Conservation (phyloP, 495 filamentous ascomycete species). For the Copromyces sp. region DNA sequence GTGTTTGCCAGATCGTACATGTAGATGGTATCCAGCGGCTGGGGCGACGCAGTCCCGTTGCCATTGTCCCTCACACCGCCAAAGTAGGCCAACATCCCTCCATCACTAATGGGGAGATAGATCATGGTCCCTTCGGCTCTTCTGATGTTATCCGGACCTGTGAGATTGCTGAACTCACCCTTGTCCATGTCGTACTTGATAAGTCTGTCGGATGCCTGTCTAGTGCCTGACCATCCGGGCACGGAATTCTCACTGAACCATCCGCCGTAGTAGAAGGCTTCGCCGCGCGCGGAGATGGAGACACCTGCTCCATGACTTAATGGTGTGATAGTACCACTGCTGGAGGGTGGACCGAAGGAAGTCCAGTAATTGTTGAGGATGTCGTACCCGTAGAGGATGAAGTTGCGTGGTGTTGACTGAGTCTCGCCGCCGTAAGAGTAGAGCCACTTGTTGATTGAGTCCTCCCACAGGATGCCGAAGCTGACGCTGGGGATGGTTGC, state of each 20-base stretch:
- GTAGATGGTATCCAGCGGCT: conserved; percentile 13
- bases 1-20: conserved; percentile 12
- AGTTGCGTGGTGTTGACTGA: conserved; percentile 22
- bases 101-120: conserved; percentile 14
- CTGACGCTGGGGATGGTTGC: conserved; percentile 31
- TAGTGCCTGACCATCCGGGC: conserved; percentile 26
- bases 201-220: conserved; percentile 5
- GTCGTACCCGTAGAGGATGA: conserved; percentile 36
- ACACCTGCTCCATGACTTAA: conserved; percentile 15
- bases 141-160: conserved; percentile 8
- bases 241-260: conserved; percentile 37
- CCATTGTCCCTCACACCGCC: conserved; percentile 9
- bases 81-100: conserved; percentile 16
- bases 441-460: conserved; percentile 42
- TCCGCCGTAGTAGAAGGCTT: conserved; percentile 33
- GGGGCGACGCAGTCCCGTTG: conserved; percentile 8
- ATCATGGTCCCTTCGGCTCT: conserved; percentile 16
- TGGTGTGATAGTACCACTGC: conserved; percentile 7
- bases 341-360: conserved; percentile 13
- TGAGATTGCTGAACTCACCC: conserved; percentile 7
- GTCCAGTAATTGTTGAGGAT: conserved; percentile 35
- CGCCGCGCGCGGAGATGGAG: conserved; percentile 14
- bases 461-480: conserved; percentile 42
- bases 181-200: conserved; percentile 18
- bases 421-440: conserved; percentile 45